Evolutionary conservation across 352 stramenopile genomes (phyloP), one percentile per base, ranked within the genome.

Genomic region (Pythium diclinum): DNA sequence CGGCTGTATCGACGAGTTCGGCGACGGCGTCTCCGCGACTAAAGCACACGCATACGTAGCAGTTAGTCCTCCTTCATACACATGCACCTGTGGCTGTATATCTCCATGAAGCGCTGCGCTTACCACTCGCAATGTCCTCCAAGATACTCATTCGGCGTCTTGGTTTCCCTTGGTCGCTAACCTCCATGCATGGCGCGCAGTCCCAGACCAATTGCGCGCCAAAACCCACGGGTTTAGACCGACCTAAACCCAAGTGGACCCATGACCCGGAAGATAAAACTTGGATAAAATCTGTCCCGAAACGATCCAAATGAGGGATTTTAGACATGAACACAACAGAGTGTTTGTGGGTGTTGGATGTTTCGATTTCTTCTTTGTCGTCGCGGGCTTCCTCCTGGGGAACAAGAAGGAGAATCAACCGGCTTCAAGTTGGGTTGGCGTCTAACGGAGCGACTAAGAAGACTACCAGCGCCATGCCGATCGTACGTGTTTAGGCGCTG

Each of bases 401-500:
- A 49, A 48, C 3, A 28, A 51, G 5, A 47, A 47, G 6, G 32
- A 63, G 33, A 63, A 48, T n/a, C 8, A 23, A 53, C 40, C 49
- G 49, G 23, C 59, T 65, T 65, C 59, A 65, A 65, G 59, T 53
- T 65, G 14, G 44, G 44, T 51, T 6, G 19, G 5, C 14, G 40
- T 51, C 44, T 51, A 34, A 5, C 59, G n/a, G 10, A 10, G 16
- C 17, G 47, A 54, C 16, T 10, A 23, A 54, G 23, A 23, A 36
- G 47, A 32, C 25, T 6, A 23, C 42, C 1, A n/a, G 21, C 33
- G 23, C 34, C 47, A 83, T 86, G 77, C 77, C 77, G 32, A 86
- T 86, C 68, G 77, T 74, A 51, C 19, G 68, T 60, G 21, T 28
- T 28, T 28, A 28, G 25, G 10, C 38, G 11, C 38, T 30, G 6